Evolutionary conservation across 2,329 filamentous ascomycete genomes (phyloP).

Genomic region (Aspergillus novofumigatus): DNA sequence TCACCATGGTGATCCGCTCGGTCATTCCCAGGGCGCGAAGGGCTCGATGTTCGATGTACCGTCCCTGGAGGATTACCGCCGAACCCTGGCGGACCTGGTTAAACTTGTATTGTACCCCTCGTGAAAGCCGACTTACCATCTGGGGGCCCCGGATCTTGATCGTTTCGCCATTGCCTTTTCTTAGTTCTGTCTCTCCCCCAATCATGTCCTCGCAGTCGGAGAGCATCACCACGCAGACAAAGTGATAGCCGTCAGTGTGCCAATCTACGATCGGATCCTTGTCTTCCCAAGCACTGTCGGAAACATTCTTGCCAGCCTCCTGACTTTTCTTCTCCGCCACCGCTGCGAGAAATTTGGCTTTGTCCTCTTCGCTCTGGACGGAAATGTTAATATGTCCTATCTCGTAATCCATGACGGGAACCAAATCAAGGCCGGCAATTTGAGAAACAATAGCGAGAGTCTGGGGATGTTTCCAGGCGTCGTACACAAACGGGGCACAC

Average conservation of each 20-base stretch:
- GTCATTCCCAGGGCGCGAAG: conserved; percentile 54
- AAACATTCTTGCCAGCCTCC: conserved; percentile 40
- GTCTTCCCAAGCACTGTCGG: conserved; percentile 43
- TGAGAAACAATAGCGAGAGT: conserved; percentile 47
- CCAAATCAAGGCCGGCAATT: conserved; percentile 53
- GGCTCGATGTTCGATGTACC: conserved; percentile 64
- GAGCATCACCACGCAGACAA: conserved; percentile 67
- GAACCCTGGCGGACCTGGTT: conserved; percentile 46
- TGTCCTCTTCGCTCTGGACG: conserved; percentile 47
- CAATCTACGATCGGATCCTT: conserved; percentile 57
- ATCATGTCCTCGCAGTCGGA: conserved; percentile 60
- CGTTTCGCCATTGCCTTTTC: conserved; percentile 50
- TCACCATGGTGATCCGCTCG: conserved; percentile 64
- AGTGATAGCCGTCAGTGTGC: conserved; percentile 64
- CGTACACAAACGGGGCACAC: conserved; percentile 62
- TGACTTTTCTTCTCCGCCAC: conserved; percentile 36
- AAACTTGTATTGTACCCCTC: neutral
- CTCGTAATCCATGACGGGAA: conserved; percentile 52
- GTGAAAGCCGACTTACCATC: conserved; percentile 45
- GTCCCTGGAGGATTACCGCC: conserved; percentile 62
- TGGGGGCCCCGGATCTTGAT: conserved; percentile 57
- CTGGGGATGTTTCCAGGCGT: conserved; percentile 55
- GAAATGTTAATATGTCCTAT: conserved; percentile 56
- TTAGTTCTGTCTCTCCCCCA: conserved; percentile 62
- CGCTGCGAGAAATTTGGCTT: conserved; percentile 40